phyloP scores from a whole-genome alignment of 345 rosid genomes.

The Eucalyptus marginata region DNA sequence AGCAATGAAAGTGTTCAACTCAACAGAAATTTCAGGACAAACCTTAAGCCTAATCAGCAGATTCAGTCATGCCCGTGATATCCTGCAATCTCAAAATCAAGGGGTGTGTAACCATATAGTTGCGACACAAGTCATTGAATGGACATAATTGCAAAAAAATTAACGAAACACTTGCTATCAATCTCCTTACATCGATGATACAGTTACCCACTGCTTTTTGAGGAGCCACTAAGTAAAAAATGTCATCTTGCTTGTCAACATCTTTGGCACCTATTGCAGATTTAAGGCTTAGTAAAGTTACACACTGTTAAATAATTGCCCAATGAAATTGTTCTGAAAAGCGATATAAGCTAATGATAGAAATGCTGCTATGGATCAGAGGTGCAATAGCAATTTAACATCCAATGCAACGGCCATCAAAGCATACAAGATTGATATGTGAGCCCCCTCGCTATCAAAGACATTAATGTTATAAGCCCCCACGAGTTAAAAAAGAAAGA shows the following conservation, averaged over 20 bases:
- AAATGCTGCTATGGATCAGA: neutral
- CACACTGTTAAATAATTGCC: neutral
- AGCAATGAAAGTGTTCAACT: neutral
- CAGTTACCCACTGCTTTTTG: conserved; percentile 96
- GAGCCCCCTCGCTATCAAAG: too few species aligned
- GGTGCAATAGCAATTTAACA: neutral
- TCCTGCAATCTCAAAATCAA: conserved; percentile 30
- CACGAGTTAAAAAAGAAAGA: too few species aligned
- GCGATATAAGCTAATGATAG: neutral
- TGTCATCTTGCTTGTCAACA: conserved; percentile 78
- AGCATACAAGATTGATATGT: too few species aligned
- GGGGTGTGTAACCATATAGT: neutral
- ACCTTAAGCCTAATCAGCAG: conserved; percentile 86
- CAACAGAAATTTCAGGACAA: neutral
- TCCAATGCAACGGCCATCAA: neutral
- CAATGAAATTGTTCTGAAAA: neutral
- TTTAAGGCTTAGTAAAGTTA: neutral
- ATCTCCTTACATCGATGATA: conserved; percentile 64
- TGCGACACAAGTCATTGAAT: neutral
- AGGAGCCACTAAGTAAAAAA: conserved; percentile 84
- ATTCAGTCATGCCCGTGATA: conserved; percentile 81
- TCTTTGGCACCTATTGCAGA: conserved; percentile 49
- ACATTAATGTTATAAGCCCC: too few species aligned
- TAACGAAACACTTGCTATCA: neutral
- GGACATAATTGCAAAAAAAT: neutral